Evolutionary conservation across 2,329 filamentous ascomycete genomes (phyloP).

Genomic region (Tolypocladium ovalisporum): DNA sequence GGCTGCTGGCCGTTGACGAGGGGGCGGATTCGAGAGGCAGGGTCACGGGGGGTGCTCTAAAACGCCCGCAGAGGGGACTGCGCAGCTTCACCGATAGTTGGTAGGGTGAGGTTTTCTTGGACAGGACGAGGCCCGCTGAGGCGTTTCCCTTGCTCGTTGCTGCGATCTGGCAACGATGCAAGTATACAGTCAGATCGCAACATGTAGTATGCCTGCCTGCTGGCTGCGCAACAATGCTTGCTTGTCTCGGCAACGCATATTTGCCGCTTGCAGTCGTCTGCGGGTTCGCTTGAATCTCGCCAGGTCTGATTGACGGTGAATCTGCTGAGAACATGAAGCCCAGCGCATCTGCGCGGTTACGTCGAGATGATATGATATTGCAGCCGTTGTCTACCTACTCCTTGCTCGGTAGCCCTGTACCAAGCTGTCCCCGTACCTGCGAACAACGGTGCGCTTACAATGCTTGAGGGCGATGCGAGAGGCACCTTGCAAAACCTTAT

Average conservation of each 20-base stretch:
- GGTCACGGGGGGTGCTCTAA: background rate
- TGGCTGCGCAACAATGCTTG: background rate
- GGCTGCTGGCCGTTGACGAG: background rate
- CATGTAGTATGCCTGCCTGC: background rate
- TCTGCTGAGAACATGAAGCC: no score
- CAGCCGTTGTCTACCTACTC: no score
- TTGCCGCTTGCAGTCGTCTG: background rate
- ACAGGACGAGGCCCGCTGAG: background rate
- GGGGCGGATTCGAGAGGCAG: background rate
- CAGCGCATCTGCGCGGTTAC: background rate
- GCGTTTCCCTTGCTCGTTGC: background rate
- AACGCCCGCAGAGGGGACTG: background rate
- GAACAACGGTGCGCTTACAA: background rate
- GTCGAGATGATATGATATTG: no score
- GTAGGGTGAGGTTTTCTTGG: background rate
- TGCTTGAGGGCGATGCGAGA: background rate
- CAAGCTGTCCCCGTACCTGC: background rate
- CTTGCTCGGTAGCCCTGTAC: background rate
- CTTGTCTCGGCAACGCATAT: background rate
- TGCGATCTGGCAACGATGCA: no score
- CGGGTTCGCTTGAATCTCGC: no score
- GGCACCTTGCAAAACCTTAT: background rate
- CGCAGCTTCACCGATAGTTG: background rate
- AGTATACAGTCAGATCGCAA: background rate
- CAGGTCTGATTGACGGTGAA: background rate